Percentiles rank a stretch among this genome's conserved stretches.
phyloP scores from a whole-genome alignment of 768 basidiomycete genomes.

The Coprinopsis cinerea region DNA sequence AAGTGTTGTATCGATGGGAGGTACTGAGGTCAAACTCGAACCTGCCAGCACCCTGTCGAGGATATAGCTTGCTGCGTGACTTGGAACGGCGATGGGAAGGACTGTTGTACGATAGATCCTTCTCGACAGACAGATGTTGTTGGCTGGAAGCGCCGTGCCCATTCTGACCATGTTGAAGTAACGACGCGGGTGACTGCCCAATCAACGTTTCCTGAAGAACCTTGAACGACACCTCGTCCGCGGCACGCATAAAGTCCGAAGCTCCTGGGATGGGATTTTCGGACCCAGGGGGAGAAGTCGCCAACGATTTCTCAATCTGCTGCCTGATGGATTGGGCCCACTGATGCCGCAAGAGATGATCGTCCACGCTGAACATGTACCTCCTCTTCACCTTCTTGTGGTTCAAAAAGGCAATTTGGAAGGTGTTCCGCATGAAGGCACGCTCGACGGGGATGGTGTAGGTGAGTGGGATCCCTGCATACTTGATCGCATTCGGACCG shows the following conservation, averaged over 20 bases:
- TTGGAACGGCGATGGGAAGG: conserved; percentile 52
- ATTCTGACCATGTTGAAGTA: conserved; percentile 1
- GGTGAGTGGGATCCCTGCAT: conserved; percentile 76
- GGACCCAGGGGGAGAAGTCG: conserved; percentile 20
- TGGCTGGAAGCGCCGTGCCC: conserved; percentile 9
- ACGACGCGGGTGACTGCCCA: conserved; percentile 5
- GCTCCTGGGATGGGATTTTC: conserved; percentile 32
- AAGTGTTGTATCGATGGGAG: conserved; percentile 19
- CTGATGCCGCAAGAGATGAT: conserved; percentile 66
- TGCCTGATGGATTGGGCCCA: conserved; percentile 67
- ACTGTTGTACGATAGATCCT: conserved; percentile 3
- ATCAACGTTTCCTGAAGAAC: conserved; percentile 84
- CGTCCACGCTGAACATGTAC: conserved; percentile 94
- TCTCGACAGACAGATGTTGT: background rate
- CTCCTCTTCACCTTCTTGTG: conserved; percentile 64
- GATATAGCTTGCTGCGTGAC: conserved; percentile 66
- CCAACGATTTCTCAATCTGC: conserved; percentile 51
- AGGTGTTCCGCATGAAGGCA: conserved; percentile 95
- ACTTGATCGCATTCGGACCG: conserved; percentile 78
- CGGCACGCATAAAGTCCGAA: conserved; percentile 54
- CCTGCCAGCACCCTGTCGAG: conserved; percentile 56
- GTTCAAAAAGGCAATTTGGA: conserved; percentile 83
- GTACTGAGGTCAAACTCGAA: conserved; percentile 51
- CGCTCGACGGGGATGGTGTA: conserved; percentile 78
- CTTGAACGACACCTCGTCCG: conserved; percentile 71